Base-by-base conservation (phyloP, 768 basidiomycete species). In the Lyophyllum atratum region DNA sequence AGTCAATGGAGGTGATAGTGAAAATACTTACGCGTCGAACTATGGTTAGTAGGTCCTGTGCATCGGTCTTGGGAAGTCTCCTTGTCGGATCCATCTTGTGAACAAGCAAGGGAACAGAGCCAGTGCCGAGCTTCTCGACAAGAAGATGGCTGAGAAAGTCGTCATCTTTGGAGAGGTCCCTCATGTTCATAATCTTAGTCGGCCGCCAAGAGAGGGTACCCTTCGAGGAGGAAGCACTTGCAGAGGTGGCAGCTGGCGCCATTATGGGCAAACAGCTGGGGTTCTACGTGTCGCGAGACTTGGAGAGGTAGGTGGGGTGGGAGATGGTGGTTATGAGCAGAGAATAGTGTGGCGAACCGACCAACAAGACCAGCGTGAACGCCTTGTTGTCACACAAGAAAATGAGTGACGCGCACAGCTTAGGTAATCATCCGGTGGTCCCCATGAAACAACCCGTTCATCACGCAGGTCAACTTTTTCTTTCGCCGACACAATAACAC, bases 111-210 rank as follows among this genome's bases (percentile, higher is more conserved):
- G 92, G 92, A 8, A 88, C 87, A 8, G 70, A 72, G 29, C 89
- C 89, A 3, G 91, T 91, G 43, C 92, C 92, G 31, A 94, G 84
- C 65, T 93, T 93, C 76, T 94, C 92, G 59, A 94, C 90, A 55
- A 94, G 85, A 37, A 94, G 81, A 75, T 93, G 90, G 67, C 88
- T 90, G 70, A 94, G 86, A 71, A 93, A 93, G 74, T 94, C 92
- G 71, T 94, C 92, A 75, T 94, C 92, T 72, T 85, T 86, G 66
- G 92, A 90, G 59, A 94, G 83, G 83, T 94, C 92, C 73, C 84
- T 83, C 81, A 91, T 89, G 76, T 91, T 90, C 91, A 93, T 93
- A 64, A 90, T 87, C 79, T 90, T 92, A 48, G 90, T 93, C 19
- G 86, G 86, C 42, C 88, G 85, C 91, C 91, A 93, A 74, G 74